Evolutionary conservation across 2,329 filamentous ascomycete genomes (phyloP), one percentile per base, ranked within the genome.

Genomic region (Lachnellula cervina): DNA sequence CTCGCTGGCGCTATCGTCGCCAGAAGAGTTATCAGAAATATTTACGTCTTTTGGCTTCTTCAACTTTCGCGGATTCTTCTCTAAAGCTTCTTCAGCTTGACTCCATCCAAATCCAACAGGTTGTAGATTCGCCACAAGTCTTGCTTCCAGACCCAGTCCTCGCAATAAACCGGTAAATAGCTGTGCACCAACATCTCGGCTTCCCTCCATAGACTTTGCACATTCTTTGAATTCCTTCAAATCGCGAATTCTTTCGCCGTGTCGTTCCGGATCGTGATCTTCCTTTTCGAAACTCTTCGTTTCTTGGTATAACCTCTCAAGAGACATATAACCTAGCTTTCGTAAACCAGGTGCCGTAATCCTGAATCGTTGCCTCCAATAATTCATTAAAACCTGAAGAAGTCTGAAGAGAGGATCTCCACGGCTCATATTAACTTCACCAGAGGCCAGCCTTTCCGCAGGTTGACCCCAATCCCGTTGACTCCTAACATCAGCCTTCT

Each of bases 71-170:
- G 62, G 62, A 37, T 66, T 64, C 53, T 61, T 65, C 8, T 76
- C 66, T 13, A 83, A 81, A 5, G 88, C 89, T 51, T 94, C 89
- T 71, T 99, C 94, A 11, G 80, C 73, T 70, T 93, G 95, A 58
- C 84, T 95, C 86, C 90, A 97, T 1, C 91, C 91, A 70, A 95
- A 96, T 0, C 94, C 94, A 21, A 90, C 74, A 1, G 91, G 87
- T 68, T 97, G 94, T 42, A 99, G 69, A 67, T 84, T 97, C 9
- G 86, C 85, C 2, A 97, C 84, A 77, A 97, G 80, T 32, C 93
- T 81, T 11, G 90, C 83, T 66, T 97, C 90, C 2, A 97, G 75
- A 0, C 89, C 89, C 11, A 97, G 69, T 0, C 86, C 90, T 61
- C 94, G 80, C 21, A 97, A 70, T 7, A 99, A 74, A 3, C 90